phyloP scores from a whole-genome alignment of 768 basidiomycete genomes.

The Hericium alpestre region DNA sequence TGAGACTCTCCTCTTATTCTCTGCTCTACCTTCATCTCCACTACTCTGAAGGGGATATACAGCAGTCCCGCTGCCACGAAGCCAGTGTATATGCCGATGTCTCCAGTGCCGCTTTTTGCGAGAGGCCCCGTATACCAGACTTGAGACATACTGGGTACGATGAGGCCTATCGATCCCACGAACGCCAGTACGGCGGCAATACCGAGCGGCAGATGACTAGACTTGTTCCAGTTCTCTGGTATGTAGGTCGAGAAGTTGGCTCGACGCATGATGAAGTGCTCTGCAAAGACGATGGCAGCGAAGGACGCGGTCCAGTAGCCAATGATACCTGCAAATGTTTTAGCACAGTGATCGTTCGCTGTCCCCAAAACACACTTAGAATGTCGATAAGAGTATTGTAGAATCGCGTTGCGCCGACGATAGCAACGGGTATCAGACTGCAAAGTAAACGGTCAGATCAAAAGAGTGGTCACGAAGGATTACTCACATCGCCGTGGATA shows the following conservation, averaged over 20 bases:
- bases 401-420: constrained; percentile 35
- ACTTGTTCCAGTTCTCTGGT: constrained; percentile 25
- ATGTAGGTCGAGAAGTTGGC: constrained; percentile 27
- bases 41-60: neutral
- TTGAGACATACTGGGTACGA: constrained; percentile 41
- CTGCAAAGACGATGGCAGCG: constrained; percentile 28
- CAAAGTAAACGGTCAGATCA: neutral
- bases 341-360: neutral
- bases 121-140: constrained; percentile 43
- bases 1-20: neutral
- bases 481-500: constrained; percentile 35
- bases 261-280: constrained; percentile 34
- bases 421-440: constrained; percentile 36
- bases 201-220: constrained; percentile 29
- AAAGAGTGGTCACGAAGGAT: neutral
- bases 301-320: constrained; percentile 34
- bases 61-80: neutral
- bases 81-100: constrained; percentile 29
- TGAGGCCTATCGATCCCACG: constrained; percentile 26
- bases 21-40: neutral
- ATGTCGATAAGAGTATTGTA: constrained; percentile 34
- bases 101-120: constrained; percentile 32
- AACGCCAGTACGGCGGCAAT: constrained; percentile 32
- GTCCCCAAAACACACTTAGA: constrained; percentile 19
- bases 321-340: constrained; percentile 26